These are phyloP conservation scores for Nannochloropsis salina DNA, from an alignment of 108 stramenopile genomes.

Conservation along the genomic window DNA sequence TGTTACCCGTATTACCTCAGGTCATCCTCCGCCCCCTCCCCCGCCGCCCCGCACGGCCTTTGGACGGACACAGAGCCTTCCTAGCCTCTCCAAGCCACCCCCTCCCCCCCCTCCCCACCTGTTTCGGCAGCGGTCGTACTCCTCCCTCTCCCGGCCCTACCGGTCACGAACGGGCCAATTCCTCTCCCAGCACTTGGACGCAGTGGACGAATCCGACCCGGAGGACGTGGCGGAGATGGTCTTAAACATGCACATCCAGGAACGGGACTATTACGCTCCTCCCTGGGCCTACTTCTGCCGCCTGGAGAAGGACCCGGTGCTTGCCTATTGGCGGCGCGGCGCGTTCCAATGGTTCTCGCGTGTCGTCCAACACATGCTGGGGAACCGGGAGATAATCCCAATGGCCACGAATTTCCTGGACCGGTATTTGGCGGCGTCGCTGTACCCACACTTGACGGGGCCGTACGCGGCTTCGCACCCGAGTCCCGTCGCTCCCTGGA, in stretches of 20 bases:
- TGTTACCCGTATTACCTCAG: too few relatives aligned
- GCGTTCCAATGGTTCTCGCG: background rate
- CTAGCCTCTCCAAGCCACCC: background rate
- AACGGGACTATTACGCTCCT: conserved; percentile 19
- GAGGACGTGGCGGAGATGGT: background rate
- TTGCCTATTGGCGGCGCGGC: background rate
- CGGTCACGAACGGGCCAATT: background rate
- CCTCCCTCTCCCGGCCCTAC: conserved; percentile 1
- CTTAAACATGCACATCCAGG: background rate
- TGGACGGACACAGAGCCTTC: background rate
- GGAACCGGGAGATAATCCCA: background rate
- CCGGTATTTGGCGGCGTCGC: background rate
- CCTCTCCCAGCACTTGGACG: background rate
- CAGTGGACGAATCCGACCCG: background rate
- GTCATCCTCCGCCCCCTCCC: background rate
- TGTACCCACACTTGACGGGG: background rate
- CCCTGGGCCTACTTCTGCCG: background rate
- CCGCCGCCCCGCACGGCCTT: background rate
- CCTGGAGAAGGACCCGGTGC: background rate
- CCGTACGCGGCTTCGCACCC: background rate
- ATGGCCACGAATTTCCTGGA: background rate
- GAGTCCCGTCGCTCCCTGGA: background rate
- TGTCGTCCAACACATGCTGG: background rate
- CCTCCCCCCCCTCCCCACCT: background rate
- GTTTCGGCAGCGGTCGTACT: background rate